These are phyloP conservation scores for Brettanomyces naardenensis DNA, from an alignment of 805 yeast species.

Conservation along the genomic window DNA sequence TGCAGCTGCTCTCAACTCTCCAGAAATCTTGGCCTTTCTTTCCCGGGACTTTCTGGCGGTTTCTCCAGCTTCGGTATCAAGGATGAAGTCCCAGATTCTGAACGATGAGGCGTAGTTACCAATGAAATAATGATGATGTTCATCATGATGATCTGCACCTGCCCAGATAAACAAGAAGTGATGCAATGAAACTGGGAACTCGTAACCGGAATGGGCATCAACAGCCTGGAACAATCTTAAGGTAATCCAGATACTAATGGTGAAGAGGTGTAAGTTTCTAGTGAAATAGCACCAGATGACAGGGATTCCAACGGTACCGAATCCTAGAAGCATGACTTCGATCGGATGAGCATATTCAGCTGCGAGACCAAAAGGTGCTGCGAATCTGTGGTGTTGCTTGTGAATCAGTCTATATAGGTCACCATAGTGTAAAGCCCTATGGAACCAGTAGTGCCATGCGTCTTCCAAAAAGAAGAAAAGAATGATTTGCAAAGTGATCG, in stretches of 20 bases:
- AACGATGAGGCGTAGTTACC: slow-evolving; percentile 93
- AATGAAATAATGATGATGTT: slow-evolving; percentile 91
- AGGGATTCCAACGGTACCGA: slow-evolving; percentile 96
- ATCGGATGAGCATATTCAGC: slow-evolving; percentile 98
- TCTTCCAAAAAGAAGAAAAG: slow-evolving; percentile 84
- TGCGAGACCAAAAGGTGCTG: slow-evolving; percentile 95
- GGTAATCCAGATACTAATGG: slow-evolving; percentile 84
- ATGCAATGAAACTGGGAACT: slow-evolving; percentile 94
- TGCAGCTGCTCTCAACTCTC: slow-evolving; percentile 37
- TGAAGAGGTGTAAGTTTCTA: slow-evolving; percentile 74
- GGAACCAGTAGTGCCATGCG: slow-evolving; percentile 96
- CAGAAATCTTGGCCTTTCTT: slow-evolving; percentile 46
- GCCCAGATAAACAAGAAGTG: slow-evolving; percentile 95
- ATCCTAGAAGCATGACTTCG: slow-evolving; percentile 84
- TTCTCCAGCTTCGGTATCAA: slow-evolving; percentile 87
- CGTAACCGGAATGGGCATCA: slow-evolving; percentile 97
- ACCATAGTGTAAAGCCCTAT: slow-evolving; percentile 83
- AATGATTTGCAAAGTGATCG: slow-evolving; percentile 58
- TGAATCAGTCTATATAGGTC: slow-evolving; percentile 87
- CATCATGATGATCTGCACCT: slow-evolving; percentile 97
- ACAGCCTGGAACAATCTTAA: slow-evolving; percentile 92
- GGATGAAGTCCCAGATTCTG: slow-evolving; percentile 89
- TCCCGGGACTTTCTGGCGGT: slow-evolving; percentile 73
- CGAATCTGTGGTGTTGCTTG: slow-evolving; percentile 96
- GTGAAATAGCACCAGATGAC: slow-evolving; percentile 73